A percentile compares a stretch with the other conserved stretches of the same genome.
Conservation (phyloP, 495 filamentous ascomycete genomes). For the Daldinia concentrica region DNA sequence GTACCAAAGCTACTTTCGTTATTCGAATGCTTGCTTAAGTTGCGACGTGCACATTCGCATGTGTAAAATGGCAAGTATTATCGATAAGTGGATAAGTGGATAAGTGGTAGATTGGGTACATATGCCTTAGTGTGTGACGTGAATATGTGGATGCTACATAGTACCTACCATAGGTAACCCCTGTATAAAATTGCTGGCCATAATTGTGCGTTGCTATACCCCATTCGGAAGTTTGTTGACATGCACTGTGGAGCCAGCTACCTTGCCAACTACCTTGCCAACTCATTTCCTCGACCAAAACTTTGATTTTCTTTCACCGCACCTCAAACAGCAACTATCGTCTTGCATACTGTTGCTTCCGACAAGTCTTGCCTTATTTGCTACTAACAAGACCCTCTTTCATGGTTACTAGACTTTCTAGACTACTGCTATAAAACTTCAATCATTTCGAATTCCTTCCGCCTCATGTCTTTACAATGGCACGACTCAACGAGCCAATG, state of each 20-base stretch:
- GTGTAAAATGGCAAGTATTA: conserved; percentile 10
- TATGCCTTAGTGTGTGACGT: conserved; percentile 18
- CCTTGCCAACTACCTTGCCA: conserved; percentile 43
- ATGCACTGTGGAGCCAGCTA: conserved; percentile 34
- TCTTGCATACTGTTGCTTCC: conserved; percentile 12
- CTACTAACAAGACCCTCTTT: conserved; percentile 13
- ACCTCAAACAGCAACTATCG: conserved; percentile 28
- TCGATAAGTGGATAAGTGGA: conserved; percentile 11
- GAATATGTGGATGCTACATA: conserved; percentile 28
- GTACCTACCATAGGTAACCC: conserved; percentile 17
- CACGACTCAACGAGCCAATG: conserved; percentile 86
- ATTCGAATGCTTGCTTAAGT: background rate
- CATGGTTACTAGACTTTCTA: conserved; percentile 23
- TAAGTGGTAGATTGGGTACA: background rate
- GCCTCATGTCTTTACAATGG: conserved; percentile 68
- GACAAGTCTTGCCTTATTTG: conserved; percentile 20
- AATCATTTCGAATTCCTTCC: conserved; percentile 26
- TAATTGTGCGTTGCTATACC: conserved; percentile 30
- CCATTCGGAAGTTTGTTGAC: conserved; percentile 43
- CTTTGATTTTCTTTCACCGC: conserved; percentile 36
- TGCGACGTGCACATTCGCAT: background rate
- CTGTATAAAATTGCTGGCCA: conserved; percentile 21
- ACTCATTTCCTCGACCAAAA: conserved; percentile 41
- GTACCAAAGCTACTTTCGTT: background rate
- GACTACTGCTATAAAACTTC: conserved; percentile 29